Conservation (phyloP, 176 grass and related monocot genomes). For the Leersia perrieri region DNA sequence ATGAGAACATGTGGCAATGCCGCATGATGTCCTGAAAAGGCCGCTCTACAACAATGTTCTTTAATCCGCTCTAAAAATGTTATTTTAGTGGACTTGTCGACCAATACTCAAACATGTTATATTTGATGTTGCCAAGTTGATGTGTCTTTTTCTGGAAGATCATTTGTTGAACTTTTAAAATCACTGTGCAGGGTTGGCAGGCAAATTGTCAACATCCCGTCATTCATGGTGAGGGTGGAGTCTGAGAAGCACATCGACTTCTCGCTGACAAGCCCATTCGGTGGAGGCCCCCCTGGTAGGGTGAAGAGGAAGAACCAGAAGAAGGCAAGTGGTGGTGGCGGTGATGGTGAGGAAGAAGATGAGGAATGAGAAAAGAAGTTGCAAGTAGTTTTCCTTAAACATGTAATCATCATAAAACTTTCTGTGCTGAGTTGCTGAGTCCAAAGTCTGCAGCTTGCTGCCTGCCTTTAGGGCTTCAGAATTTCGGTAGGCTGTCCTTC, state of each 20-base stretch:
- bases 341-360: slow-evolving; percentile 37
- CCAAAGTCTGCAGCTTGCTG: neutral
- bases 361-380: slow-evolving; percentile 23
- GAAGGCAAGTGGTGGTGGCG: slow-evolving; percentile 27
- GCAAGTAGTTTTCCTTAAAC: neutral
- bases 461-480: neutral
- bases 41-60: neutral
- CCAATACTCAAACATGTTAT: neutral
- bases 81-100: neutral
- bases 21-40: slow-evolving; percentile 3
- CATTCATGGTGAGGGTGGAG: slow-evolving; percentile 40
- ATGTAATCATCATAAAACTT: neutral
- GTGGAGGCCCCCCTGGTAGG: slow-evolving; percentile 22
- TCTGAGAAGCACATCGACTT: slow-evolving; percentile 44
- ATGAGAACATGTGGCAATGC: neutral
- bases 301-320: slow-evolving; percentile 47
- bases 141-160: neutral
- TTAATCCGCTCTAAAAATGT: neutral
- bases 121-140: neutral
- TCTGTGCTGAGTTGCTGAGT: neutral
- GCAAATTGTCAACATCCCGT: slow-evolving; percentile 45
- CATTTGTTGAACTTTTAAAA: neutral
- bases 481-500: slow-evolving; percentile 8
- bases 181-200: slow-evolving; percentile 28
- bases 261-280: slow-evolving; percentile 31